These are phyloP conservation scores for Corchorus olitorius DNA, from an alignment of 345 rosid genomes.

Conservation along the genomic window DNA sequence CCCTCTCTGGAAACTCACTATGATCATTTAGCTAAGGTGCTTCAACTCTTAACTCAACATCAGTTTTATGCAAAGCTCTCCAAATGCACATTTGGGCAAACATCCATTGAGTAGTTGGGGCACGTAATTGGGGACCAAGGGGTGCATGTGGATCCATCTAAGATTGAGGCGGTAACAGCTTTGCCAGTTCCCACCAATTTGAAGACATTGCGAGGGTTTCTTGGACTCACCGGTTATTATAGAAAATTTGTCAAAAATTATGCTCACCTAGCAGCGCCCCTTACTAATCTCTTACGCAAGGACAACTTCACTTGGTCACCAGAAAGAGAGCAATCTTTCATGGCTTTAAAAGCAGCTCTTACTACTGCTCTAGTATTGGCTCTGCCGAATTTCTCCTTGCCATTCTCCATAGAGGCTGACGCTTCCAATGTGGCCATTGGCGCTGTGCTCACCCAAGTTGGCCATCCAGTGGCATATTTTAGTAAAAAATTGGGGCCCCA, in stretches of 20 bases:
- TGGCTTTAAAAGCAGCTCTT: neutral
- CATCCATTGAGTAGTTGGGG: neutral
- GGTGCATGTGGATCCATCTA: neutral
- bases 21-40: too few relatives aligned
- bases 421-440: neutral
- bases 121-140: neutral
- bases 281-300: neutral
- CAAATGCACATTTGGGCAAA: neutral
- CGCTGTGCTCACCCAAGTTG: neutral
- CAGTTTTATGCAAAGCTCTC: neutral
- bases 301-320: neutral
- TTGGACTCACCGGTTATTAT: neutral
- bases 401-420: neutral
- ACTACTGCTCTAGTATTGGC: neutral
- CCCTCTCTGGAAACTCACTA: too few relatives aligned
- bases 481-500: too few relatives aligned
- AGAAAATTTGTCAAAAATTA: neutral
- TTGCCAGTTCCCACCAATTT: neutral
- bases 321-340: neutral
- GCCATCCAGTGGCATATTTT: too few relatives aligned
- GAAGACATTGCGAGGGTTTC: neutral
- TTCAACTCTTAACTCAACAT: too few relatives aligned
- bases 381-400: neutral
- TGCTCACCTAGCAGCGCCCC: neutral
- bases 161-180: neutral